Evolutionary conservation across 2,329 filamentous ascomycete species (phyloP), one percentile per base, ranked within the genome.

Genomic region (Aurifilum marmelostoma): DNA sequence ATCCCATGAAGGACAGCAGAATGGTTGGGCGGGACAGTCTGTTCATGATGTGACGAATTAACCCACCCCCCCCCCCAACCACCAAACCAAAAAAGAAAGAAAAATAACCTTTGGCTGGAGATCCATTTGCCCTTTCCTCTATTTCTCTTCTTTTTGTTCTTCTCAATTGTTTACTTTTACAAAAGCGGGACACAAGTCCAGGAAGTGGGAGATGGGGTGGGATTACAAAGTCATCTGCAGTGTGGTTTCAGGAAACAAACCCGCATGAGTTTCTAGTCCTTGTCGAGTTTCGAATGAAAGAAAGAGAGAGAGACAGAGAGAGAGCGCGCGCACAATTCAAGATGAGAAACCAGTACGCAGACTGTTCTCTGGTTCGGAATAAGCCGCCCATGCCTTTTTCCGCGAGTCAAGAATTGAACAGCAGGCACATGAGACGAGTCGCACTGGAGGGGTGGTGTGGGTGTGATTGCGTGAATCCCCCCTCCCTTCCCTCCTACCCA

Each of bases 161-260:
- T 24, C 11, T 61, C 60, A 32, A 47, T 18, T 1, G 18, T 16
- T 60, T 47, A 4, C 34, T 4, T 50, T 27, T 70, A 71, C 52
- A 69, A 34, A 50, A 56, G 59, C 50, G 67, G 58, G 69, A 67
- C 65, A 69, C 69, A 64, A 67, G 60, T 71, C 67, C 63, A 67
- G 65, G 61, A 63, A 68, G 52, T 6, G 27, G 39, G 16, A 24
- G 41, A 56, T 29, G 27, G 52, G 54, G 32, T 60, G 32, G 1
- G 12, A 27, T 41, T 16, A 32, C 39, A 24, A 24, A n/a, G 34
- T 16, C 24, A 16, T 16, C 21, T 58, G 34, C 4, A 34, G 34
- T 34, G 41, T n/a, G n/a, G n/a, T 63, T 63, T 63, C 39, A 7
- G 14, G 8, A 34, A 21, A 21, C 1, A 16, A 21, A 2, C n/a